phyloP scores from a whole-genome alignment of 2,329 filamentous ascomycete genomes.

The Monosporascus sp. region DNA sequence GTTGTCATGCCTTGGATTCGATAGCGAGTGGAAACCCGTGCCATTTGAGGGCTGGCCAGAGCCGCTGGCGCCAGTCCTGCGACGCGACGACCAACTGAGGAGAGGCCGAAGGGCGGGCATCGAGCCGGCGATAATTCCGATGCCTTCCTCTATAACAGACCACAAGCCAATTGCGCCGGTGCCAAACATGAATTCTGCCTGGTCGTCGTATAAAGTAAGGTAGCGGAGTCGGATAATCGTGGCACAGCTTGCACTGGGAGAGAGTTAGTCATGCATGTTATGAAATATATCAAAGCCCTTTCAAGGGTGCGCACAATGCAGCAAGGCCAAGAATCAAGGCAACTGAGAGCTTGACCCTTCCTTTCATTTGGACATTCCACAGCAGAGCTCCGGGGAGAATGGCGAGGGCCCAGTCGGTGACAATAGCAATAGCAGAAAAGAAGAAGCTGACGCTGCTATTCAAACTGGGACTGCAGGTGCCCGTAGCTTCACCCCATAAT shows the following conservation, averaged over 20 bases:
- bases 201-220: conserved; percentile 33
- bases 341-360: conserved; percentile 38
- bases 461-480: conserved; percentile 20
- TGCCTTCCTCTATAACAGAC: conserved; percentile 43
- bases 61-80: too few relatives aligned
- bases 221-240: conserved; percentile 37
- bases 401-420: conserved; percentile 29
- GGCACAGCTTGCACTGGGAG: conserved; percentile 27
- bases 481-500: conserved; percentile 23
- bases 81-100: conserved; percentile 14
- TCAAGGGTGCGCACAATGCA: conserved; percentile 28
- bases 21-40: too few relatives aligned
- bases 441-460: conserved; percentile 28
- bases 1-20: neutral
- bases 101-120: conserved; percentile 40
- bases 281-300: too few relatives aligned
- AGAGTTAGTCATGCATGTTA: conserved; percentile 4
- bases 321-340: conserved; percentile 36
- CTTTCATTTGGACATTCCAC: conserved; percentile 36
- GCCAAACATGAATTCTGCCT: conserved; percentile 33
- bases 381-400: conserved; percentile 34
- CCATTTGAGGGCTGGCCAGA: too few relatives aligned
- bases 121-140: conserved; percentile 43
- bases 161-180: conserved; percentile 33
- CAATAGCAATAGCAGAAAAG: conserved; percentile 30